Base-by-base conservation (phyloP, 139 green algal genomes). In the Chlorella vulgaris region DNA sequence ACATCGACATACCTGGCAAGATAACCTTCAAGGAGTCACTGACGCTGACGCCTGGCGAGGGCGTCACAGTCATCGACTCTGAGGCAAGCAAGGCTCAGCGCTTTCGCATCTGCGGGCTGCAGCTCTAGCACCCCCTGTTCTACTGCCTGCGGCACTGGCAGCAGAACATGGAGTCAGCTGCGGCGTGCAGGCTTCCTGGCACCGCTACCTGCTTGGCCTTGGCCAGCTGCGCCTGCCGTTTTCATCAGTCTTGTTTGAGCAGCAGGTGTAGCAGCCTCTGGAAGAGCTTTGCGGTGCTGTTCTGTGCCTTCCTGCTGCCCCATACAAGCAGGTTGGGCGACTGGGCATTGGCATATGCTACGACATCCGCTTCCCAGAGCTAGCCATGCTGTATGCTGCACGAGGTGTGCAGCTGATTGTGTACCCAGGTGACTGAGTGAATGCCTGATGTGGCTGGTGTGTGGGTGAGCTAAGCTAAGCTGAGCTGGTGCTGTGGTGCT, bases 1-100 rank as follows among this genome's bases (percentile, higher is more conserved):
- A 99, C 88, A 99, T 99, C 35, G 94, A 99, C 90, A 99, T 99
- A 50, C 96, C 96, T 1, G 96, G 96, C 38, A 96, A 98, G 78
- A 97, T 99, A 73, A 97, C 91, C 0, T 99, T 99, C 91, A 97
- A 94, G 81, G 96, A 99, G 88, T 96, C 90, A 3, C 85, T 96
- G 29, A 98, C 94, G 19, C 87, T 99, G 28, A 94, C 90, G 4
- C 81, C 89, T 4, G 95, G 96, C 7, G 69, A 92, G 35, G 80
- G 36, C 0, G 80, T 89, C 36, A 97, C 94, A 1, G 89, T 98
- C 8, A 87, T 98, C 19, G 92, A 98, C 78, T 98, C 95, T 33
- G 83, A 88, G n/a, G 88, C 90, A n/a, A 93, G 71, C 31, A 1
- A 3, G n/a, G n/a, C n/a, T n/a, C n/a, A n/a, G n/a, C n/a, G n/a